phyloP scores from a whole-genome alignment of 208 protist species.

The Leptomonas pyrrhocoris region DNA sequence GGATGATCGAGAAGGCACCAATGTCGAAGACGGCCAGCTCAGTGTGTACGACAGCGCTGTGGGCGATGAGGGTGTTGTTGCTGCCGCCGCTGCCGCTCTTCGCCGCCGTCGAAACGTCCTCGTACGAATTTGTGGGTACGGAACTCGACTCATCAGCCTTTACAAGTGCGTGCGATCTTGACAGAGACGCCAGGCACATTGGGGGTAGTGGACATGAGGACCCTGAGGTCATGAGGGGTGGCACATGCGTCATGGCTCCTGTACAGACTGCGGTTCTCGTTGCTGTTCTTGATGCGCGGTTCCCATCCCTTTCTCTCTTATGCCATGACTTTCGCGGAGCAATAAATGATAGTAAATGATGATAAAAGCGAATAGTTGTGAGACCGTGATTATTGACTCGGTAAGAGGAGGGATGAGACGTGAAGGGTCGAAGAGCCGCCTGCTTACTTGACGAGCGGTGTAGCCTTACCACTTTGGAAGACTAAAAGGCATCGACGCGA shows the following conservation, averaged over 20 bases:
- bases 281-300: background rate
- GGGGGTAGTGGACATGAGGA: conserved; percentile 1
- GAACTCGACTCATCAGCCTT: background rate
- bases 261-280: background rate
- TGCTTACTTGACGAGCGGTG: too few species aligned
- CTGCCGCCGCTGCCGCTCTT: background rate
- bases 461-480: too few species aligned
- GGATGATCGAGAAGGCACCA: conserved; percentile 38
- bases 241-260: conserved; percentile 19
- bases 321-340: too few species aligned
- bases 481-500: too few species aligned
- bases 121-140: conserved; percentile 23
- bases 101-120: background rate
- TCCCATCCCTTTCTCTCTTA: too few species aligned
- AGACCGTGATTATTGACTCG: too few species aligned
- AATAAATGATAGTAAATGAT: too few species aligned
- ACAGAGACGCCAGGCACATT: background rate
- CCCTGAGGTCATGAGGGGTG: conserved; percentile 44
- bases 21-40: conserved; percentile 43
- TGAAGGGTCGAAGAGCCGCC: too few species aligned
- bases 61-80: background rate
- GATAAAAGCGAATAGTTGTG: too few species aligned
- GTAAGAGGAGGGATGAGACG: too few species aligned
- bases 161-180: background rate
- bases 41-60: conserved; percentile 36